Evolutionary conservation across 805 yeast species (phyloP).

Genomic region (Maudiozyma bulderi): DNA sequence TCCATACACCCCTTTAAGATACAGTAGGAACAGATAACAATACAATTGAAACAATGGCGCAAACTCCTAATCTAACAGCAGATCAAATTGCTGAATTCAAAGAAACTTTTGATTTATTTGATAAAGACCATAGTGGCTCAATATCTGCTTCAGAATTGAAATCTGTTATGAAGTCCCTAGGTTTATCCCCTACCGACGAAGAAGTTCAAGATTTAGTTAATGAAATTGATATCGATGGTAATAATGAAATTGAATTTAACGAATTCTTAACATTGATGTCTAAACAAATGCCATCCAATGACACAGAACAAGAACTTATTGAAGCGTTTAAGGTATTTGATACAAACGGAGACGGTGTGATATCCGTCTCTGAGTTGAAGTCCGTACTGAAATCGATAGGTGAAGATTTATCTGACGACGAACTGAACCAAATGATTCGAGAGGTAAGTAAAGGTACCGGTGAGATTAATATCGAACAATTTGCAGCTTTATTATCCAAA

Average conservation of each 20-base stretch:
- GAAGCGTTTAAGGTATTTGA: slow-evolving; percentile 98
- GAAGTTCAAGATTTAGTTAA: slow-evolving; percentile 93
- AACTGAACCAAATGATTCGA: slow-evolving; percentile 89
- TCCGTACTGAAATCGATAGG: slow-evolving; percentile 96
- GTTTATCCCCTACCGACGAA: slow-evolving; percentile 89
- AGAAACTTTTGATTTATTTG: slow-evolving; percentile 94
- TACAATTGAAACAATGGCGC: not conserved
- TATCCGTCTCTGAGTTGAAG: slow-evolving; percentile 88
- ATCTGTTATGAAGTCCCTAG: slow-evolving; percentile 96
- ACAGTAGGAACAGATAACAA: too few species aligned
- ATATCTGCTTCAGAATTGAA: slow-evolving; percentile 92
- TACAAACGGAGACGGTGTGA: slow-evolving; percentile 90
- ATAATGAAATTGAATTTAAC: slow-evolving; percentile 76
- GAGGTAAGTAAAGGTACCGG: slow-evolving; percentile 95
- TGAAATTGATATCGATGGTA: slow-evolving; percentile 91
- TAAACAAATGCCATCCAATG: slow-evolving; percentile 87
- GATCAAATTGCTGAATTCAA: slow-evolving; percentile 93
- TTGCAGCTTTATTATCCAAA: slow-evolving; percentile 78
- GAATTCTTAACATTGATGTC: slow-evolving; percentile 81
- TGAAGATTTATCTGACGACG: slow-evolving; percentile 88
- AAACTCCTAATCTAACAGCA: slow-evolving; percentile 47
- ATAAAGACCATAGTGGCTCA: slow-evolving; percentile 92
- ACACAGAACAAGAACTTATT: slow-evolving; percentile 89
- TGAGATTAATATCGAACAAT: slow-evolving; percentile 91
- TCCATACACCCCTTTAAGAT: too few species aligned